Base-by-base conservation (phyloP, 345 rosid genomes). In the Syzygium jambos region DNA sequence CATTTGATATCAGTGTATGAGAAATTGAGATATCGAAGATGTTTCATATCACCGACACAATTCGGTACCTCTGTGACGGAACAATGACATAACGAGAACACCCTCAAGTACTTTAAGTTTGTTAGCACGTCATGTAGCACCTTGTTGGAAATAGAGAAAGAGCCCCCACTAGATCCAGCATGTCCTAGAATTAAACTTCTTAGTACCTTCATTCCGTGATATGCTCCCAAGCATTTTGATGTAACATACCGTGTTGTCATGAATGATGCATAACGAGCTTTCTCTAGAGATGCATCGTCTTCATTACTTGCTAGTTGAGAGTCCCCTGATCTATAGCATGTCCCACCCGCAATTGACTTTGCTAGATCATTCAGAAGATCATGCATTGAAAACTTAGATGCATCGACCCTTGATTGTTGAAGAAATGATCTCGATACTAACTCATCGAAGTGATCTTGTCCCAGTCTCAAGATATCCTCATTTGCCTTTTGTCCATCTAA, bases 111-210 rank as follows among this genome's bases (percentile, higher is more conserved):
- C 49, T 73, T 34, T 49, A 73, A 73, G 2, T 34, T 9, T 9
- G 3, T 73, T 34, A 73, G 4, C 80, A 73, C 34, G 27, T 73
- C 80, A 73, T 73, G 13, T 5, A 73, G 4, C 80, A 73, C 80
- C 3, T 73, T 73, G 43, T 73, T 41, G 49, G 80, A 19, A 34
- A 73, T 73, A 3, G 0, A 1, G 34, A 2, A 29, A 4, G 7
- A 4, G 30, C 1, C 19, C 77, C 77, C 9, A 13, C 21, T 16
- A 65, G 4, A 29, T 30, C 41, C 5, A 29, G 3, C 21, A 3
- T 2, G 41, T 5, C 14, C 0, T 0, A 61, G 0, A 9, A n/a
- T n/a, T 5, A 61, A n/a, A 61, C 19, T 61, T n/a, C 73, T 61
- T 1, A 61, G 9, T 61, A n/a, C 38, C 38, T 61, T 61, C 73